Base-by-base conservation (phyloP, 768 basidiomycete species). In the Mycena pura region DNA sequence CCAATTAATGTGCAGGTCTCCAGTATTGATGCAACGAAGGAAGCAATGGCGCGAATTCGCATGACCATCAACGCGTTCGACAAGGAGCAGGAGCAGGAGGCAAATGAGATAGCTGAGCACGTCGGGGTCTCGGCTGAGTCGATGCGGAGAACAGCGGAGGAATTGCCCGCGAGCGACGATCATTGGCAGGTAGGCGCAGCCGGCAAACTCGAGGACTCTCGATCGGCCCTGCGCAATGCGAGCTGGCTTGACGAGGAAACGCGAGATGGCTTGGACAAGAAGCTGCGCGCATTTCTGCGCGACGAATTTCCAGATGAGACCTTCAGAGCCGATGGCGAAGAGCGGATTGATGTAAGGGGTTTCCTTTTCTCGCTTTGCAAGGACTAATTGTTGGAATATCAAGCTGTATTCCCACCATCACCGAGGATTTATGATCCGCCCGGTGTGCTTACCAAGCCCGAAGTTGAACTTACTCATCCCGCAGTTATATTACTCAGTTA, bases 21-120 rank as follows among this genome's bases (percentile, higher is more conserved):
- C 5, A 11, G 21, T 5, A 22, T 52, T 3, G 58, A 60, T n/a
- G 50, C 47, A 22, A 44, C 25, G 17, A 41, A 52, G 22, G 58
- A 60, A 24, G 58, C 49, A 3, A 60, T 64, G 22, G 63, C 63
- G 8, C 21, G 45, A 3, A 67, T 67, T 9, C 62, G 45, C 24
- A 55, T 64, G 39, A 29, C 49, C 17, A 31, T 67, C 17, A 31
- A 64, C n/a, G 36, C 22, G 22, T 25, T 44, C 40, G 59, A 67
- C 19, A 38, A 36, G 8, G 60, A 47, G 15, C 24, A n/a, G n/a
- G n/a, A n/a, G n/a, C n/a, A n/a, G n/a, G n/a, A n/a, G n/a, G n/a
- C n/a, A n/a, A n/a, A n/a, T n/a, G n/a, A n/a, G n/a, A n/a, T 27
- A 14, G 5, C 6, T n/a, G 54, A 44, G 21, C 28, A 13, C 11